A percentile compares a stretch with the other conserved stretches of the same genome.
Evolutionary conservation across 805 yeast species (phyloP).

Genomic region (Saccharomycopsis capsularis): DNA sequence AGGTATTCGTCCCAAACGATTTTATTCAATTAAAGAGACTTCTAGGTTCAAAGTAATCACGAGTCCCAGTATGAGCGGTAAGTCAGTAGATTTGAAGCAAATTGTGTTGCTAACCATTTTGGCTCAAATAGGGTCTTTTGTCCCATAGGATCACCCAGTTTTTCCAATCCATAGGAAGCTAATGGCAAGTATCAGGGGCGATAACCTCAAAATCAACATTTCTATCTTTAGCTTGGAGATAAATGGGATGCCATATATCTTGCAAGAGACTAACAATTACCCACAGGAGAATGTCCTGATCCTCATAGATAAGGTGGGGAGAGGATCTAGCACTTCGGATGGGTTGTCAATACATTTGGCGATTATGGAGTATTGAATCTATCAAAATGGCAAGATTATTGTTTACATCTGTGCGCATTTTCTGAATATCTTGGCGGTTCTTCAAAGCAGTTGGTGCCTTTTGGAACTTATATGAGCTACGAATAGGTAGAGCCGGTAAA

Average conservation of each 20-base stretch:
- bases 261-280: constrained; percentile 29
- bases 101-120: constrained; percentile 42
- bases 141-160: constrained; percentile 39
- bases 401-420: constrained; percentile 42
- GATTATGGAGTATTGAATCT: constrained; percentile 32
- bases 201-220: constrained; percentile 29
- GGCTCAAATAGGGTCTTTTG: constrained; percentile 52
- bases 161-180: constrained; percentile 35
- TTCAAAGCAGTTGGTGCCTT: neutral
- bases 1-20: constrained; percentile 34
- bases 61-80: constrained; percentile 61
- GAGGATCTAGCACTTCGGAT: constrained; percentile 45
- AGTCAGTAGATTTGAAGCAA: constrained; percentile 50
- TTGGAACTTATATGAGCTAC: neutral
- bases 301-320: constrained; percentile 49
- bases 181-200: constrained; percentile 32
- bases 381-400: constrained; percentile 25
- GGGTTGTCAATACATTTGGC: constrained; percentile 47
- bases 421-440: constrained; percentile 31
- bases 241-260: constrained; percentile 40
- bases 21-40: constrained; percentile 29
- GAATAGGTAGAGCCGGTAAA: neutral
- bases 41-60: constrained; percentile 45
- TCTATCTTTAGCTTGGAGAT: constrained; percentile 43
- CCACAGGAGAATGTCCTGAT: constrained; percentile 30